Conservation (phyloP, 1,284 basidiomycete species). For the Flammula alnicola region DNA sequence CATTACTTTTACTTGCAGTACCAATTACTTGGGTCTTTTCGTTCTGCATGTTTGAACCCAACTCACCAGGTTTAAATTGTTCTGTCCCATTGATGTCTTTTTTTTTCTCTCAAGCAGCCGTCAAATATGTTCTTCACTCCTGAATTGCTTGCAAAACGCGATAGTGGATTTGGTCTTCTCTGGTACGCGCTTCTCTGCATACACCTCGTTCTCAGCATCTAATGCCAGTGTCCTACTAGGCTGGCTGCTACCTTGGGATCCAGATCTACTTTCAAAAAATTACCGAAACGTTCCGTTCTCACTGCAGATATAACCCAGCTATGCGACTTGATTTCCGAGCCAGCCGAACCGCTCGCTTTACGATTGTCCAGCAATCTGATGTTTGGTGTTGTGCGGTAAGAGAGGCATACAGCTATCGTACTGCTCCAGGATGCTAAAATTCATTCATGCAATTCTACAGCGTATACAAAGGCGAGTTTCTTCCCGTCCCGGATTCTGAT, state of each 20-base stretch:
- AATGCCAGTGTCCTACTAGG: slow-evolving; percentile 50
- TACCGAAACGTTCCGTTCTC: slow-evolving; percentile 79
- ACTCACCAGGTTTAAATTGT: too few relatives aligned
- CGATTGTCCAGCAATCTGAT: slow-evolving; percentile 85
- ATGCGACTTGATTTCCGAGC: slow-evolving; percentile 79
- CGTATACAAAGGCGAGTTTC: slow-evolving; percentile 67
- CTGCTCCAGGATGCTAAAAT: neutral
- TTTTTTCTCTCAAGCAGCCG: neutral
- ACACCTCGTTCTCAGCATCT: too few relatives aligned
- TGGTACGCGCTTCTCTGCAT: slow-evolving; percentile 51
- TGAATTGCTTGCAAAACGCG: slow-evolving; percentile 71
- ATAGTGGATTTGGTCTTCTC: slow-evolving; percentile 80
- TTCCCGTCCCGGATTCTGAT: slow-evolving; percentile 3
- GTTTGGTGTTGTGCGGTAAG: slow-evolving; percentile 84
- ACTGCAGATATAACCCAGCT: slow-evolving; percentile 80
- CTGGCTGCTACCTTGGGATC: slow-evolving; percentile 88
- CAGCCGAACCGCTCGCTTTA: slow-evolving; percentile 83
- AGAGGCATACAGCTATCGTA: too few relatives aligned
- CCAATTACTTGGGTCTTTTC: too few relatives aligned
- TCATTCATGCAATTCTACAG: slow-evolving; percentile 38
- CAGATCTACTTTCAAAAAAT: slow-evolving; percentile 80
- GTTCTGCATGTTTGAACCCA: too few relatives aligned
- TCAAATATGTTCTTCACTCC: slow-evolving; percentile 71
- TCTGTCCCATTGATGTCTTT: neutral
- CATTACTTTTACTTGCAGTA: too few relatives aligned